A percentile compares a stretch with the other conserved stretches of the same genome.
These are phyloP conservation scores for Trypanosoma rangeli DNA, from an alignment of 208 protist genomes.

Conservation along the genomic window DNA sequence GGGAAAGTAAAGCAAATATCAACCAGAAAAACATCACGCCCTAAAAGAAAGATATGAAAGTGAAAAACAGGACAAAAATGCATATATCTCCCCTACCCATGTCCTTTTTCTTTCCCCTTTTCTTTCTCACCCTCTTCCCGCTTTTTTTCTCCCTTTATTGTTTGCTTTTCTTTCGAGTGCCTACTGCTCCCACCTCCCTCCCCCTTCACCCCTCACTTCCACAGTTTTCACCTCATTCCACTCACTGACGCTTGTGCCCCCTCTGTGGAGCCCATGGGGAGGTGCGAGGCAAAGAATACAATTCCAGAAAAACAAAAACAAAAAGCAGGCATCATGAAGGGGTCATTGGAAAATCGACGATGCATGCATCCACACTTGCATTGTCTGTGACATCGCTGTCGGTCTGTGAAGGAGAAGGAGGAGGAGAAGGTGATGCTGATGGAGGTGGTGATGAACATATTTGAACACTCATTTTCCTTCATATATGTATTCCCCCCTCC, in stretches of 20 bases:
- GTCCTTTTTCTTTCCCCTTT: conserved; percentile 13
- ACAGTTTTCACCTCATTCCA: background rate
- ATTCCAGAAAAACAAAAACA: conserved; percentile 10
- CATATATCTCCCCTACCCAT: background rate
- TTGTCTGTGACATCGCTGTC: no score
- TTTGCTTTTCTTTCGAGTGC: background rate
- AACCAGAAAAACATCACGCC: no score
- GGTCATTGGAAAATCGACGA: no score
- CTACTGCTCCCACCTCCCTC: background rate
- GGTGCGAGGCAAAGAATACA: background rate
- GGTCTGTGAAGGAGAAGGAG: no score
- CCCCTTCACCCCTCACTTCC: background rate
- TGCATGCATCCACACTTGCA: no score
- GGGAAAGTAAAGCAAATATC: no score
- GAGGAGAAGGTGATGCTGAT: no score
- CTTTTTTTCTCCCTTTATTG: conserved; percentile 1
- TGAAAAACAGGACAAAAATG: no score
- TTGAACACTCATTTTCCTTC: background rate
- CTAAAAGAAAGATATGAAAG: no score
- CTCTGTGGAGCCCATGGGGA: no score
- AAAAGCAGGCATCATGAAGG: background rate
- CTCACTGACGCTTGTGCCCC: no score
- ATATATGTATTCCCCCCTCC: conserved; percentile 1
- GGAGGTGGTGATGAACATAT: no score
- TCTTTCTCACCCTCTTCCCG: conserved; percentile 1